These are phyloP conservation scores for Pseudogymnoascus destructans DNA, from an alignment of 2,329 filamentous ascomycete species.

Conservation along the genomic window DNA sequence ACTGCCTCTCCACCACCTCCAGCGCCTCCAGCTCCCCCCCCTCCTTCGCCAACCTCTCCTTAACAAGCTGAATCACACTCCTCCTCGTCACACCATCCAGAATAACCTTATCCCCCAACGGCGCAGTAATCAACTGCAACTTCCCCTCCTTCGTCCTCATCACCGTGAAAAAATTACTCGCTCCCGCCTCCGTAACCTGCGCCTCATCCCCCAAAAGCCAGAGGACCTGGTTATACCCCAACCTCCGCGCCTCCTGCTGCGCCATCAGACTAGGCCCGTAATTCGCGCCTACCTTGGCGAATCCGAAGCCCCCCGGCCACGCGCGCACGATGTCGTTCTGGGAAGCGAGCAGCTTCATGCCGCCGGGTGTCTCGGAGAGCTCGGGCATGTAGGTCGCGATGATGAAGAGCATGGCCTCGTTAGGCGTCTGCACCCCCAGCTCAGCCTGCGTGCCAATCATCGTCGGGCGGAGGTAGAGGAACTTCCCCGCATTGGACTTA, in stretches of 20 bases:
- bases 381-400: conserved; percentile 52
- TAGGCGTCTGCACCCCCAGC: conserved; percentile 68
- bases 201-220: conserved; percentile 75
- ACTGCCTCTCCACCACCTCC: conserved; percentile 69
- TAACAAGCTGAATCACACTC: conserved; percentile 61
- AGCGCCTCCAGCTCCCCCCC: conserved; percentile 34
- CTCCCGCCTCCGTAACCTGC: conserved; percentile 80
- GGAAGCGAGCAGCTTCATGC: conserved; percentile 65
- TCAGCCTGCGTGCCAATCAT: conserved; percentile 73
- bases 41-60: conserved; percentile 40
- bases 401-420: conserved; percentile 79
- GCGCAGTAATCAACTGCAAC: conserved; percentile 67
- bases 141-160: conserved; percentile 55
- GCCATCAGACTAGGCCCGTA: conserved; percentile 76
- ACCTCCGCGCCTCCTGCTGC: conserved; percentile 56
- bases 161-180: conserved; percentile 82
- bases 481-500: conserved; percentile 50
- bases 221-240: conserved; percentile 80
- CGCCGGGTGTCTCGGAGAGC: conserved; percentile 34
- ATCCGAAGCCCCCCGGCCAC: conserved; percentile 88
- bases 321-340: conserved; percentile 74
- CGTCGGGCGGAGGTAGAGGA: conserved; percentile 75
- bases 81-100: conserved; percentile 79
- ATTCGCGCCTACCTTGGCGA: conserved; percentile 86
- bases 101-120: conserved; percentile 70